Percentiles rank a stretch among this genome's conserved stretches.
Evolutionary conservation across 306 rosid species (phyloP).

Genomic region (Luffa acutangula): DNA sequence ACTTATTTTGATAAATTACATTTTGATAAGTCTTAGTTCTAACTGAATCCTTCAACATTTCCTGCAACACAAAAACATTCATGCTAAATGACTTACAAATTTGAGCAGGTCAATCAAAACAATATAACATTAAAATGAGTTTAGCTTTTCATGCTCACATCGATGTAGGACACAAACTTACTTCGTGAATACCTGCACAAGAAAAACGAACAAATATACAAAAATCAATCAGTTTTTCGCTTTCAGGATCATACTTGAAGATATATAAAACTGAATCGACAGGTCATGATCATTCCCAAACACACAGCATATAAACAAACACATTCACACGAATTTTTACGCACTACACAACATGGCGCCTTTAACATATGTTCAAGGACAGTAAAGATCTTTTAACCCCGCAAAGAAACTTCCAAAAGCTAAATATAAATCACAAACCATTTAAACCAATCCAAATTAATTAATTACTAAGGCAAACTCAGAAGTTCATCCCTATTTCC

Average conservation of each 20-base stretch:
- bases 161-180: slow-evolving; percentile 36
- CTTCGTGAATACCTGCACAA: slow-evolving; percentile 97
- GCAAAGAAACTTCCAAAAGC: not conserved
- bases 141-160: not conserved
- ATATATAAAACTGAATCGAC: not conserved
- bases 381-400: no score
- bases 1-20: slow-evolving; percentile 89
- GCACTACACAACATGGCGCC: not conserved
- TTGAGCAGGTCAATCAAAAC: not conserved
- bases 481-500: not conserved
- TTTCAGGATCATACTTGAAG: not conserved
- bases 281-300: not conserved
- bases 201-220: slow-evolving; percentile 4
- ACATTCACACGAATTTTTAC: not conserved
- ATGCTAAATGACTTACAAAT: not conserved
- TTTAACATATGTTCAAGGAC: no score
- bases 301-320: not conserved
- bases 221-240: not conserved
- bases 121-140: not conserved
- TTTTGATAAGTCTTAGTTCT: slow-evolving; percentile 92
- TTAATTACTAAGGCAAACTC: not conserved
- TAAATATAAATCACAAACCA: not conserved
- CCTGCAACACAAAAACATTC: slow-evolving; percentile 35
- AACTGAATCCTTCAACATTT: slow-evolving; percentile 93
- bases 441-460: not conserved